phyloP scores from a whole-genome alignment of 192 early-diverging fungal genomes.

The Backusella psychrophila region DNA sequence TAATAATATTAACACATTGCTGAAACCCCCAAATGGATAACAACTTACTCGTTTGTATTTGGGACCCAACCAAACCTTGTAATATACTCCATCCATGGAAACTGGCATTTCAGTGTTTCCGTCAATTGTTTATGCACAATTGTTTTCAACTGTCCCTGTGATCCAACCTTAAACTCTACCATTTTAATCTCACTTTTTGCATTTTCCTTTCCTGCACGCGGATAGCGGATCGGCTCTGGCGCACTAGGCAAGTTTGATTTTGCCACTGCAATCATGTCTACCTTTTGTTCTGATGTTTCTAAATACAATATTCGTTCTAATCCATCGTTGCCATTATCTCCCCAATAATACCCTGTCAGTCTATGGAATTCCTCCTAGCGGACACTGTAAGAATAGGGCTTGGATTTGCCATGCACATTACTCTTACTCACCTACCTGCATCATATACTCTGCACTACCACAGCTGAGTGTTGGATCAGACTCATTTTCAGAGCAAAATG shows the following conservation, averaged over 20 bases:
- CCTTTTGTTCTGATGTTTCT: constrained; percentile 53
- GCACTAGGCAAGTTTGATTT: background rate
- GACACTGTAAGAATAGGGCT: too few relatives aligned
- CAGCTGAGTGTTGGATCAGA: constrained; percentile 45
- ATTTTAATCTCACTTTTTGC: constrained; percentile 51
- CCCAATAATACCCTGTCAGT: constrained; percentile 64
- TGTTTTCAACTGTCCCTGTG: constrained; percentile 19
- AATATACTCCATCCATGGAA: constrained; percentile 72
- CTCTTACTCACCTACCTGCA: constrained; percentile 44
- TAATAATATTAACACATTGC: background rate
- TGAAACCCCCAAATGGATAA: background rate
- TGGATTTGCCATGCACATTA: too few relatives aligned
- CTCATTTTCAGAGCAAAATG: constrained; percentile 42
- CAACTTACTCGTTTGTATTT: constrained; percentile 46
- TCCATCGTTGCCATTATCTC: constrained; percentile 16
- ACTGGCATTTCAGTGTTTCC: constrained; percentile 42
- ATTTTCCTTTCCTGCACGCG: constrained; percentile 58
- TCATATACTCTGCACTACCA: constrained; percentile 68
- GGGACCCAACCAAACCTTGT: constrained; percentile 63
- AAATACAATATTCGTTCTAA: constrained; percentile 57
- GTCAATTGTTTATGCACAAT: constrained; percentile 43
- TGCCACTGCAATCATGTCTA: constrained; percentile 43
- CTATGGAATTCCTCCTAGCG: constrained; percentile 63
- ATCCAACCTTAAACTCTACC: constrained; percentile 47
- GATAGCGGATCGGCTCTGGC: constrained; percentile 54